Conservation (phyloP, 306 rosid genomes). For the Datisca glomerata region DNA sequence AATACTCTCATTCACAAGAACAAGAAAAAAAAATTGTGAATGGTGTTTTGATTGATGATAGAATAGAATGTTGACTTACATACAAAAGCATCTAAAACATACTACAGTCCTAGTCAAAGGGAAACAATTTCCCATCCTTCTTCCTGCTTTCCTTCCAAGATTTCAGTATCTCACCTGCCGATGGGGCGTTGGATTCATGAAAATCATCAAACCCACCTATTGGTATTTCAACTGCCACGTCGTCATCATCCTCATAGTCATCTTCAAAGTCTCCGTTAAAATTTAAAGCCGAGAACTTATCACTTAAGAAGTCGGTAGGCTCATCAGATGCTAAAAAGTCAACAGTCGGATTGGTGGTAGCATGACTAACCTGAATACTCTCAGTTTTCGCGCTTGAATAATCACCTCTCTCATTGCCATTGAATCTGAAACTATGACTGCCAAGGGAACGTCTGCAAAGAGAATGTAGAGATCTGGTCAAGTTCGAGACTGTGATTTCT, state of each 20-base stretch:
- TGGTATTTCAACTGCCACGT: conserved; percentile 18
- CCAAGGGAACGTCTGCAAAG: conserved; percentile 22
- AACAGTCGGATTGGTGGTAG: conserved; percentile 12
- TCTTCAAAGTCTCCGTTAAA: conserved; percentile 22
- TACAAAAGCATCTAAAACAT: too few relatives aligned
- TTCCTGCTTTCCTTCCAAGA: conserved; percentile 64
- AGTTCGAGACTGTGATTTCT: conserved; percentile 59
- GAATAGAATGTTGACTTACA: too few relatives aligned
- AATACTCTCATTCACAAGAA: too few relatives aligned
- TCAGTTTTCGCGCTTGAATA: neutral
- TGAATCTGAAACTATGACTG: neutral
- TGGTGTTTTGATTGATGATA: too few relatives aligned
- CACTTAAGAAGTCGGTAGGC: conserved; percentile 6
- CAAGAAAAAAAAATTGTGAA: too few relatives aligned
- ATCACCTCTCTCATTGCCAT: neutral
- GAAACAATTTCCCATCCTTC: conserved; percentile 25
- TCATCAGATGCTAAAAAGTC: conserved; percentile 6
- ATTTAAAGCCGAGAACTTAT: conserved; percentile 16
- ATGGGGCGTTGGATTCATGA: conserved; percentile 18
- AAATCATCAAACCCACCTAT: conserved; percentile 7
- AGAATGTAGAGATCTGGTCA: conserved; percentile 41
- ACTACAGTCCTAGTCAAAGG: conserved; percentile 10
- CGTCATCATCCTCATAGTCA: conserved; percentile 25
- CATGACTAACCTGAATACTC: conserved; percentile 9
- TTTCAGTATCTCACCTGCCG: conserved; percentile 54